Conservation (phyloP, 164 flowering plant genomes). For the Hamamelis virginiana region DNA sequence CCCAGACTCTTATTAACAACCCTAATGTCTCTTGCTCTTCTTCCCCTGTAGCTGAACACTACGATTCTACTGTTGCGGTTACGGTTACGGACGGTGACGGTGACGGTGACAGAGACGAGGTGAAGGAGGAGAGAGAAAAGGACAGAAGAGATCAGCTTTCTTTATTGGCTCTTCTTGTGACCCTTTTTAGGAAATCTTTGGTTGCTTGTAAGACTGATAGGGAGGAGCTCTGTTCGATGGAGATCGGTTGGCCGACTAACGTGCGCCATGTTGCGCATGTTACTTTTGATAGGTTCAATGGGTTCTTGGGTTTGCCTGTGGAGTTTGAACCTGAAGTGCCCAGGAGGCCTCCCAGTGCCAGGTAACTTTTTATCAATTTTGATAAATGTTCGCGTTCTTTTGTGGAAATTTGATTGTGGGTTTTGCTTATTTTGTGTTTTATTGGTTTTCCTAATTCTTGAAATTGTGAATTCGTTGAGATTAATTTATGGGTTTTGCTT, state of each 20-base stretch:
- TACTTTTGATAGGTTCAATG: constrained; percentile 90
- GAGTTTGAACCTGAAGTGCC: constrained; percentile 92
- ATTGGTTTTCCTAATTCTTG: constrained; percentile 5
- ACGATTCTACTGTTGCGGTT: background rate
- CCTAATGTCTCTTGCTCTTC: background rate
- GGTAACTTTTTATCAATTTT: constrained; percentile 43
- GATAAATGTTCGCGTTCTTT: constrained; percentile 9
- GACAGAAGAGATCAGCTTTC: constrained; percentile 48
- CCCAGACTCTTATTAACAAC: constrained; percentile 1
- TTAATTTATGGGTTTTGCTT: constrained; percentile 10
- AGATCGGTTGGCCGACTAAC: constrained; percentile 87
- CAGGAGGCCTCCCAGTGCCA: constrained; percentile 88
- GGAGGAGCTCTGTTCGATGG: constrained; percentile 59
- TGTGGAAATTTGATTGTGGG: constrained; percentile 6
- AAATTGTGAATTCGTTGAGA: background rate
- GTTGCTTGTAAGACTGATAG: constrained; percentile 55
- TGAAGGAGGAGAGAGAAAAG: constrained; percentile 11
- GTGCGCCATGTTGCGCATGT: constrained; percentile 94
- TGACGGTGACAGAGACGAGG: constrained; percentile 12
- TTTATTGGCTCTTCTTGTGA: constrained; percentile 61
- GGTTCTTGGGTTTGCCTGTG: constrained; percentile 89
- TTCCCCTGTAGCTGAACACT: constrained; percentile 7
- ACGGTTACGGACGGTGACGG: constrained; percentile 12
- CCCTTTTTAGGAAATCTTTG: constrained; percentile 69
- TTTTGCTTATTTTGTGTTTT: background rate